phyloP scores from a whole-genome alignment of 2,329 filamentous ascomycete genomes.

The Fusarium xylarioides region DNA sequence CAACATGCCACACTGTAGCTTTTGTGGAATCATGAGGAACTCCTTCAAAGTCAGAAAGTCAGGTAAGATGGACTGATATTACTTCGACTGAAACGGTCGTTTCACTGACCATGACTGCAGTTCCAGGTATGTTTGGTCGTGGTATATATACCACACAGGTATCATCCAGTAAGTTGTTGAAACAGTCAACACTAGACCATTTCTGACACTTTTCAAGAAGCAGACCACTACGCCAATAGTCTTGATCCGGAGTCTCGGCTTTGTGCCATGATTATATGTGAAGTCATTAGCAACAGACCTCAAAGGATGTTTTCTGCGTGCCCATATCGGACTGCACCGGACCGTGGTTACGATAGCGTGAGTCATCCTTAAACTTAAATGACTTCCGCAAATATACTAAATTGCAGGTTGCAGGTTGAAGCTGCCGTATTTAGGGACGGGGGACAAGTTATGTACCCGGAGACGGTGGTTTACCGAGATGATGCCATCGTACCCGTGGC shows the following conservation, averaged over 20 bases:
- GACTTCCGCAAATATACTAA: too few relatives aligned
- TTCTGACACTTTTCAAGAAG: neutral
- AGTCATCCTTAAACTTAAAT: neutral
- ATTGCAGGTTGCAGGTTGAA: too few relatives aligned
- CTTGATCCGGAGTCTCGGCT: neutral
- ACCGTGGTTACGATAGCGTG: conserved; percentile 6
- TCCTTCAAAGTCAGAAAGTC: neutral
- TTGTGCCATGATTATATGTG: neutral
- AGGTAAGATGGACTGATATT: neutral
- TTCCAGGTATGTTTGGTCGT: neutral
- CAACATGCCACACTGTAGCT: neutral
- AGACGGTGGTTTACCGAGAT: conserved; percentile 15
- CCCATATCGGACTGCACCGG: neutral
- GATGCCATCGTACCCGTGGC: conserved; percentile 15
- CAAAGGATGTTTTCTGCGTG: neutral
- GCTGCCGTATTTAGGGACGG: too few relatives aligned
- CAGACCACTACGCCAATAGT: neutral
- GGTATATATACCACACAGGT: neutral
- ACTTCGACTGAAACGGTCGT: fast-evolving
- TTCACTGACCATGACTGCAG: neutral
- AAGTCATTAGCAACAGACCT: neutral
- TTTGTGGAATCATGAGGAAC: neutral
- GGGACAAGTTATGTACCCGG: neutral
- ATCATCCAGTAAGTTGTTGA: neutral
- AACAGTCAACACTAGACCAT: neutral